phyloP scores from a whole-genome alignment of 768 basidiomycete species.

The Leccinum fibrillosum region DNA sequence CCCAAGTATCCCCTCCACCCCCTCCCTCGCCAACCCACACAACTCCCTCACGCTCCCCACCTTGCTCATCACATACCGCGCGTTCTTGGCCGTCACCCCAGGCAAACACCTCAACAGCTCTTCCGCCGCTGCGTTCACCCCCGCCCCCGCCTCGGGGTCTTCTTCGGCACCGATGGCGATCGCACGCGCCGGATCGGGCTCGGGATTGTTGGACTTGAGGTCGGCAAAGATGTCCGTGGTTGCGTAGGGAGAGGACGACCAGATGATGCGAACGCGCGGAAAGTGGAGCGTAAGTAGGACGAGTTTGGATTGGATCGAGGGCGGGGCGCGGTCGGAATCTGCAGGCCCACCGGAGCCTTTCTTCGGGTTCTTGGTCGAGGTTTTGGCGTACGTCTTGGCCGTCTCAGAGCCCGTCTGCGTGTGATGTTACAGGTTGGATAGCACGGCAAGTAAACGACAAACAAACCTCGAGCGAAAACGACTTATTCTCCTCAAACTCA shows the following conservation, averaged over 20 bases:
- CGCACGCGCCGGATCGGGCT: constrained; percentile 78
- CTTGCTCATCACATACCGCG: constrained; percentile 78
- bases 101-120: constrained; percentile 83
- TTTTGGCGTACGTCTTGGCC: constrained; percentile 64
- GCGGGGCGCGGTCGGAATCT: constrained; percentile 35
- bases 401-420: constrained; percentile 56
- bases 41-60: constrained; percentile 77
- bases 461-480: constrained; percentile 83
- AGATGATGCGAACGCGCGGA: constrained; percentile 90
- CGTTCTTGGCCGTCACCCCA: constrained; percentile 81
- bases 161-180: constrained; percentile 80
- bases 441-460: not conserved
- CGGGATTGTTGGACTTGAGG: constrained; percentile 73
- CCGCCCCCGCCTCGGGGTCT: constrained; percentile 61
- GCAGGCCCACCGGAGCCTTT: constrained; percentile 27
- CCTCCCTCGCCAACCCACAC: constrained; percentile 55
- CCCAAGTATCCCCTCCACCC: constrained; percentile 75
- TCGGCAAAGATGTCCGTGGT: constrained; percentile 92
- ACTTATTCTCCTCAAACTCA: constrained; percentile 97
- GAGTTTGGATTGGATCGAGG: constrained; percentile 85
- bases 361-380: constrained; percentile 52
- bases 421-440: not conserved
- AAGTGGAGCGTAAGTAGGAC: constrained; percentile 87
- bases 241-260: constrained; percentile 95
- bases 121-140: constrained; percentile 71